phyloP scores from a whole-genome alignment of 805 yeast genomes.

The Hanseniaspora osmophila region DNA sequence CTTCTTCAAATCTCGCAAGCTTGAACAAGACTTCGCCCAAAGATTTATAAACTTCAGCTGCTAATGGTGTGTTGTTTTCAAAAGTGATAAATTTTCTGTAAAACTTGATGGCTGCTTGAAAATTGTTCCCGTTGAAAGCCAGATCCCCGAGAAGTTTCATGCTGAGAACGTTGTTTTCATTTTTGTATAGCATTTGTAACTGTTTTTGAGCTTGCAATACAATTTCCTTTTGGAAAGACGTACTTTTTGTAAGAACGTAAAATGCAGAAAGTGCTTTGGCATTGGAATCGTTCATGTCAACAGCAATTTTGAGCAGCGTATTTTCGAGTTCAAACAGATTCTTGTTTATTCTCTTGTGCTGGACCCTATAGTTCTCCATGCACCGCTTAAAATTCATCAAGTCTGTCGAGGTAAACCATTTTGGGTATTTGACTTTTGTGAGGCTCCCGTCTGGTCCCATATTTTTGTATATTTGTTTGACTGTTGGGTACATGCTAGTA shows the following conservation, averaged over 20 bases:
- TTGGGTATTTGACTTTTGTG: conserved; percentile 26
- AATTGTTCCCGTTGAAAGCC: conserved; percentile 35
- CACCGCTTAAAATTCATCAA: conserved; percentile 56
- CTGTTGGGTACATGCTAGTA: conserved; percentile 38
- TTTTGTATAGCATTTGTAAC: conserved; percentile 39
- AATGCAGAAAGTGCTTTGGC: conserved; percentile 67
- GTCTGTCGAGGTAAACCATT: conserved; percentile 38
- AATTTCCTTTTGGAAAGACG: conserved; percentile 35
- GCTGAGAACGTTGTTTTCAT: conserved; percentile 52
- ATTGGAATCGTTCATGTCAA: conserved; percentile 68
- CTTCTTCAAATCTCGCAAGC: conserved; percentile 33
- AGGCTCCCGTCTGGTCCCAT: conserved; percentile 23
- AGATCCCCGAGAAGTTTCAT: conserved; percentile 71
- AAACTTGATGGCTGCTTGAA: conserved; percentile 42
- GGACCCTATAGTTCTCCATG: conserved; percentile 43
- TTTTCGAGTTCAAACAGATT: conserved; percentile 51
- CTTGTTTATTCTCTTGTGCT: conserved; percentile 45
- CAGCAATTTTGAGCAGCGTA: conserved; percentile 66
- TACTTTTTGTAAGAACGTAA: conserved; percentile 35
- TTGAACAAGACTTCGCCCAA: conserved; percentile 51
- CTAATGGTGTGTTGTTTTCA: conserved; percentile 42
- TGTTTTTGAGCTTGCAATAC: conserved; percentile 47
- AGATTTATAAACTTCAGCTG: conserved; percentile 60
- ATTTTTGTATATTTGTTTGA: conserved; percentile 35
- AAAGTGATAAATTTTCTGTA: conserved; percentile 44